Percentiles rank a stretch among this genome's conserved stretches.
Conservation (phyloP, 2,329 filamentous ascomycete species). For the Fusarium graminum region DNA sequence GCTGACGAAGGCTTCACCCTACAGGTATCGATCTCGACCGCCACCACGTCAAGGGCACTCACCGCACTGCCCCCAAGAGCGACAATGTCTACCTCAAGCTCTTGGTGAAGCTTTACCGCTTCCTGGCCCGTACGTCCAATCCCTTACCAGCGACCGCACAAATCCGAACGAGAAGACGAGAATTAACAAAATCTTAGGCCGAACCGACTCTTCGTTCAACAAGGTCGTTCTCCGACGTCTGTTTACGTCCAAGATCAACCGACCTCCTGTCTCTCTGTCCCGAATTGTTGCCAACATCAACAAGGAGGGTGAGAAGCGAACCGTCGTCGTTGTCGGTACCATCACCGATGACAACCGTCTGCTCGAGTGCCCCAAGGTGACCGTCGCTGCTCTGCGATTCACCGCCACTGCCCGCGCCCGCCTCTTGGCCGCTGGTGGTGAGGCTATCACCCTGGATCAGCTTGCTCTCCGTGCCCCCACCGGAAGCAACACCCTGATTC, state of each 20-base stretch:
- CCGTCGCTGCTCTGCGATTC: slow-evolving; percentile 94
- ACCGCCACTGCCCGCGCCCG: slow-evolving; percentile 95
- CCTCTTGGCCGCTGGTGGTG: slow-evolving; percentile 92
- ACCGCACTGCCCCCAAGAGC: slow-evolving; percentile 97
- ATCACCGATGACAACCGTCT: slow-evolving; percentile 98
- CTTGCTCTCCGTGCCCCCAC: slow-evolving; percentile 95
- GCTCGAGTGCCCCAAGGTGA: slow-evolving; percentile 89
- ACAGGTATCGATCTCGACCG: slow-evolving; percentile 79
- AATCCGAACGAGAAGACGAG: slow-evolving; percentile 6
- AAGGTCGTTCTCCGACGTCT: slow-evolving; percentile 97
- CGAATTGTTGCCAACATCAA: slow-evolving; percentile 81
- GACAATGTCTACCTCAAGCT: slow-evolving; percentile 98
- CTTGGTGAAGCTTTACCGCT: slow-evolving; percentile 98
- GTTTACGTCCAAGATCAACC: slow-evolving; percentile 99
- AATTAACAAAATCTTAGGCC: slow-evolving; percentile 67
- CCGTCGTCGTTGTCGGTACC: slow-evolving; percentile 92
- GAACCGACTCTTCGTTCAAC: slow-evolving; percentile 98
- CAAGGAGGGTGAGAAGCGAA: slow-evolving; percentile 80
- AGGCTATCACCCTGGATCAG: slow-evolving; percentile 96
- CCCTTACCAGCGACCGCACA: background rate
- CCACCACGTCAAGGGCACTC: slow-evolving; percentile 77
- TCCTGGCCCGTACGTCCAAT: slow-evolving; percentile 87
- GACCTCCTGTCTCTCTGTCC: slow-evolving; percentile 92
- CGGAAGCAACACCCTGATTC: slow-evolving; percentile 95
- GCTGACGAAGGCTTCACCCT: slow-evolving; percentile 68